Evolutionary conservation across 2,329 filamentous ascomycete species (phyloP), one percentile per base, ranked within the genome.

Genomic region (Exophiala mesophila): DNA sequence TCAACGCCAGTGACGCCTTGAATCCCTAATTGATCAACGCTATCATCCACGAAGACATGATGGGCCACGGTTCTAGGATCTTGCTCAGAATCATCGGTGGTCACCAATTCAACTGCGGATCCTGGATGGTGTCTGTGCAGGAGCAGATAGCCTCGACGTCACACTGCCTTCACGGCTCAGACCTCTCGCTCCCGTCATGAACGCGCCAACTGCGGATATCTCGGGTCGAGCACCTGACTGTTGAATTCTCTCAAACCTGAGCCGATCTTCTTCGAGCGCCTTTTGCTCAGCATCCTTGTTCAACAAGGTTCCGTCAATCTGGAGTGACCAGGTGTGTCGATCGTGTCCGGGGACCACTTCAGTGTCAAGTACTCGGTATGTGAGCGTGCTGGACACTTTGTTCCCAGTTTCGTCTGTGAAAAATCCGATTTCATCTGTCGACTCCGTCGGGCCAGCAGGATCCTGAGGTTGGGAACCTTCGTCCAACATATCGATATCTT

Each of bases 231-330:
- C 55, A 63, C 65, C 43, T 50, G 59, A 55, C 52, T 60, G 57
- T 53, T 63, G 60, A 42, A 64, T 54, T 43, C 50, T 36, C 53
- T 68, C 63, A 55, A 63, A 48, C 53, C 46, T 18, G 57, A 55
- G 57, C 28, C 57, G 66, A 59, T 83, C 78, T 46, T 76, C 69
- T 6, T 72, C 69, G 34, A 77, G 67, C 20, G 85, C 66, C 18
- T 68, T 66, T 52, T 66, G 69, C 65, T 94, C 88, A 17, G 80
- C 82, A 15, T 78, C 76, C 31, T 76, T 76, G 34, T 74, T 72
- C 36, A 95, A 67, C 76, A 95, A 82, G n/a, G 86, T 94, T 18
- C 89, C 90, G 61, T 92, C 84, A 49, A 96, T 82, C 54, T 83
- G 88, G 47, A 95, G 66, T 60, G 90, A 92, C 8, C 85, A 87